Evolutionary conservation across 2,329 filamentous ascomycete species (phyloP).

Genomic region (Monosporascus sp.): DNA sequence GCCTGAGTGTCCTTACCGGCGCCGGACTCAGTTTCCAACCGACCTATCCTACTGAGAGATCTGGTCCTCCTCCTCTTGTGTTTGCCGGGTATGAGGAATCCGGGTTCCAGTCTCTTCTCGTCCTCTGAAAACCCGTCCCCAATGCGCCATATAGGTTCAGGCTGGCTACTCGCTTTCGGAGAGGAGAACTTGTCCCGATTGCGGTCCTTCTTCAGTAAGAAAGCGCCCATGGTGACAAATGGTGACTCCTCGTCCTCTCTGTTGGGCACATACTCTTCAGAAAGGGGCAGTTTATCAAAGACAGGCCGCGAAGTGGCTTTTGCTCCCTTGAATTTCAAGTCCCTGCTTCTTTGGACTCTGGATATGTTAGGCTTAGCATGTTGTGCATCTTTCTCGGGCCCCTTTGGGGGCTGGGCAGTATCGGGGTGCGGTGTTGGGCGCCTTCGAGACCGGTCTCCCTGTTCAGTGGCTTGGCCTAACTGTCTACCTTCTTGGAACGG

Average conservation of each 20-base stretch:
- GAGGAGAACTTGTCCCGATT: slow-evolving; percentile 14
- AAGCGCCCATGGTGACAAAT: slow-evolving; percentile 24
- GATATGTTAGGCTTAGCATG: too few species aligned
- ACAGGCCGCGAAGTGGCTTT: background rate
- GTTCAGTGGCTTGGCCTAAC: slow-evolving; percentile 1
- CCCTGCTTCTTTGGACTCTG: background rate
- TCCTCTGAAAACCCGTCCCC: slow-evolving; percentile 27
- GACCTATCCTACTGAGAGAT: slow-evolving; percentile 15
- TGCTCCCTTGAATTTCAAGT: background rate
- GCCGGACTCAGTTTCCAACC: slow-evolving; percentile 14
- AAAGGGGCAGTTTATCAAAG: background rate
- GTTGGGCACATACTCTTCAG: background rate
- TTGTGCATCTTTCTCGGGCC: background rate
- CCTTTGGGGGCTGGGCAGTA: background rate
- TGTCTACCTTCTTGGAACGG: too few species aligned
- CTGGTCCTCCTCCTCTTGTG: slow-evolving; percentile 16
- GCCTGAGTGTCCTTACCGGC: background rate
- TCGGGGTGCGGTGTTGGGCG: slow-evolving; percentile 2
- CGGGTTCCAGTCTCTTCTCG: slow-evolving; percentile 17
- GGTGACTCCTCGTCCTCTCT: background rate
- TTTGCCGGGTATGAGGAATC: slow-evolving; percentile 13
- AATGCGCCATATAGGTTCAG: slow-evolving; percentile 15
- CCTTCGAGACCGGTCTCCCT: slow-evolving; percentile 5
- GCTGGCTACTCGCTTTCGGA: slow-evolving; percentile 15
- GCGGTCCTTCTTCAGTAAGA: slow-evolving; percentile 12